Base-by-base conservation (phyloP, 2,329 filamentous ascomycete species). In the Epichloe uncinata region DNA sequence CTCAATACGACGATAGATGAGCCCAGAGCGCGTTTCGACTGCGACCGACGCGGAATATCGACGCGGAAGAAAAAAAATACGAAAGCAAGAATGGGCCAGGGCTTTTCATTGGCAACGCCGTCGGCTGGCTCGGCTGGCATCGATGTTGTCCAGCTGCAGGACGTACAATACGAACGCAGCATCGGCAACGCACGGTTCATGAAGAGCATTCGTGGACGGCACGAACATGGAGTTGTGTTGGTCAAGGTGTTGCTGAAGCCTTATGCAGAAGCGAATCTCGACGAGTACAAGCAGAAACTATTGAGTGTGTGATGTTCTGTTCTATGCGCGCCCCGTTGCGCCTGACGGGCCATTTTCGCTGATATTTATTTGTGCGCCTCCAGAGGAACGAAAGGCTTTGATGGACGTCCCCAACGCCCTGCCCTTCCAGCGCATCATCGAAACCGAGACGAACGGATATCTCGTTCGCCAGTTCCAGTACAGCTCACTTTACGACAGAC, bases 201-300 rank as follows among this genome's bases (percentile, higher is more conserved):
- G 84, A 96, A 97, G 69, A 93, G 87, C 55, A 90, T 97, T 56
- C 82, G 91, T 56, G 93, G 91, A 22, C 79, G 89, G 46, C 87
- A 95, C 64, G 85, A 85, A 60, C 86, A 95, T 72, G 91, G 93
- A 50, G 75, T 96, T 40, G 90, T 95, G 16, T 82, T 97, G 50
- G 89, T 94, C 63, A 97, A 97, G 69, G 85, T 95, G 33, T 84
- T 95, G 51, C 87, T 94, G 66, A 98, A 98, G 68, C 89, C 90
- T 3, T 94, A 89, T 63, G 77, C 84, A 26, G 81, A 82, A 55
- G 84, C 95, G 70, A 80, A 87, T 53, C 77, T 97, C 55, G 82
- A 85, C 55, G 72, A 81, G 55, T 95, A 95, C 69, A 84, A 85
- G 60, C 80, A 80, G 60, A 78, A 80, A 56, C 84, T 97, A 41